Evolutionary conservation across 192 early-diverging fungal genomes (phyloP), one percentile per base, ranked within the genome.

Genomic region (Backusella westeae): DNA sequence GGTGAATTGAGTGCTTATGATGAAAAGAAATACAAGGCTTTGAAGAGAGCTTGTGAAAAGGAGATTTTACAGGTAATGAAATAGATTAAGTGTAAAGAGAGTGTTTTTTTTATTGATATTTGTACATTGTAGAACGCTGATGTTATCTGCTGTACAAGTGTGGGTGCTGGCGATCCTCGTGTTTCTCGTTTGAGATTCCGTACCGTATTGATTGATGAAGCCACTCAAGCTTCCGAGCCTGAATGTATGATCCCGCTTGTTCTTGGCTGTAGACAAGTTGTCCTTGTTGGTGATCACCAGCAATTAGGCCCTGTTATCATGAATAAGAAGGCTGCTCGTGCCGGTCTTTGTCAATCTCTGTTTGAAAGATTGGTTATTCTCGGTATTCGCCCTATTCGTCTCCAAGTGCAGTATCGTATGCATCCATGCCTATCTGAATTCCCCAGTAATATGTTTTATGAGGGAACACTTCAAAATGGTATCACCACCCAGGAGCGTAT

Each of bases 401-500:
- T 99, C 19, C 95, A 98, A 70, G 97, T 99, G 4, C 98, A 99
- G 83, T 99, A 99, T 77, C 95, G 98, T 78, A 99, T 99, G 98
- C 98, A 99, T 75, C 98, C 98, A 38, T 97, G 97, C 76, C 84
- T 99, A 32, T 99, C 98, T 12, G 97, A 96, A 85, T 99, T 99
- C 78, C 96, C 98, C 1, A 96, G 94, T 77, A 99, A 99, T 82
- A 97, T 98, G 93, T 99, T 99, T 77, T 99, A 99, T 79, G 98
- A 99, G 82, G 98, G 98, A 15, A 95, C 95, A 21, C 86, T 99
- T 36, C 95, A 98, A 82, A 99, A 99, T 75, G 98, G 98, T 69
- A 95, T 99, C 41, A 97, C 97, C 0, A 90, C 93, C 2, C 90
- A 90, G 56, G 97, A 99, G 78, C 94, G 98, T 75, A 82, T 94